These are phyloP conservation scores for Hyphodiscus sp. DNA, from an alignment of 2,329 filamentous ascomycete genomes.

Conservation along the genomic window DNA sequence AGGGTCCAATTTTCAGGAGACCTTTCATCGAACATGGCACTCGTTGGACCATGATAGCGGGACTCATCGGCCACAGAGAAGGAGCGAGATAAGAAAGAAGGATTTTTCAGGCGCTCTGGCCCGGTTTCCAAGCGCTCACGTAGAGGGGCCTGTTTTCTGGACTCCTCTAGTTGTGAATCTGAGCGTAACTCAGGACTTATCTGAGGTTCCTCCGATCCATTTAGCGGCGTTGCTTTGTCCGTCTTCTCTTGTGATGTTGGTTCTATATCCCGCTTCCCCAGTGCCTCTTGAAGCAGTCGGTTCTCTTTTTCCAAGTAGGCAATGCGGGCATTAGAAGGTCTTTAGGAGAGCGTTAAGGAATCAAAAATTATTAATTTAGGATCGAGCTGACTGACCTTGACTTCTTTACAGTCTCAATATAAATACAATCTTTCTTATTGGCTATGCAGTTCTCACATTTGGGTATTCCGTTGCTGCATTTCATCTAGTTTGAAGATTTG, in stretches of 20 bases:
- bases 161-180: neutral
- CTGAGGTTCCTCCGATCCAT: no score
- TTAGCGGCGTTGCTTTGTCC: no score
- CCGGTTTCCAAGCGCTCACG: neutral
- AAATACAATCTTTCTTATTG: neutral
- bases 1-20: neutral
- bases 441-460: slow-evolving; percentile 36
- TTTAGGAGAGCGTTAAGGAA: neutral
- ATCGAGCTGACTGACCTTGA: no score
- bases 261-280: neutral
- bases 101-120: neutral
- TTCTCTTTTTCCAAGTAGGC: neutral
- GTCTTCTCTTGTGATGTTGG: no score
- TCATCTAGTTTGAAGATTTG: slow-evolving; percentile 31
- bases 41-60: slow-evolving; percentile 10
- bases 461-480: slow-evolving; percentile 40
- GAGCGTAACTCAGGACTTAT: no score
- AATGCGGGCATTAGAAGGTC: neutral
- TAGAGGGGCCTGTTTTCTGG: neutral
- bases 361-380: no score
- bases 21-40: slow-evolving; percentile 3
- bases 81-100: no score
- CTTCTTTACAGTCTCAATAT: neutral
- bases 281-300: neutral
- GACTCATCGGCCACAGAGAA: no score